These are phyloP conservation scores for Lolium perenne DNA, from an alignment of 176 grass and related monocot species.

Conservation along the genomic window DNA sequence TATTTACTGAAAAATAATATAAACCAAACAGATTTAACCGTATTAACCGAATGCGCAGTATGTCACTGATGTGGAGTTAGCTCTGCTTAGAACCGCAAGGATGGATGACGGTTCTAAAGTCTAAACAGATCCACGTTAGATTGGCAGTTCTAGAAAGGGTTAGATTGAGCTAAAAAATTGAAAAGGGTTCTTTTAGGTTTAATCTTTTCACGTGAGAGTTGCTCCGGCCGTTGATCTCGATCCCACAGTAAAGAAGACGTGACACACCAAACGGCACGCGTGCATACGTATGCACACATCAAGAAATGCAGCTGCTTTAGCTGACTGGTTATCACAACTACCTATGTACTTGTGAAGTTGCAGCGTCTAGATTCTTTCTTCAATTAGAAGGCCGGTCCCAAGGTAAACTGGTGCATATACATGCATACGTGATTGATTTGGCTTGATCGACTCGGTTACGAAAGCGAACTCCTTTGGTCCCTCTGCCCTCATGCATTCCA, in stretches of 20 bases:
- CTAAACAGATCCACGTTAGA: no score
- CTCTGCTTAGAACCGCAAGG: no score
- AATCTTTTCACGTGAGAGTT: no score
- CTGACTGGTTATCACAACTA: neutral
- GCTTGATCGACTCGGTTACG: slow-evolving; percentile 16
- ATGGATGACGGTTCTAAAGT: no score
- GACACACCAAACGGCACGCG: neutral
- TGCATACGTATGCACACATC: neutral
- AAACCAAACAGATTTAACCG: no score
- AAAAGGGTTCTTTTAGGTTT: no score
- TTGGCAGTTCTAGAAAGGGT: no score
- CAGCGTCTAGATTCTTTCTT: neutral
- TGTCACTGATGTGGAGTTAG: no score
- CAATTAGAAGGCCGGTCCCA: neutral
- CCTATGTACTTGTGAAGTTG: neutral
- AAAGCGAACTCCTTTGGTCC: neutral
- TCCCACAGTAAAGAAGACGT: neutral
- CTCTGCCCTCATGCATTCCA: neutral
- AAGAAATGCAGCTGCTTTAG: neutral
- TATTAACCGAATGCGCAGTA: no score
- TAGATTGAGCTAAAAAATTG: no score
- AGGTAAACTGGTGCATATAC: no score
- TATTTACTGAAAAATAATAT: no score
- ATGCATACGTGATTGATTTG: slow-evolving; percentile 27
- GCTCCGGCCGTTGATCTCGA: neutral